Evolutionary conservation across 495 filamentous ascomycete genomes (phyloP), one percentile per base, ranked within the genome.

Genomic region (Annulohypoxylon moriforme): DNA sequence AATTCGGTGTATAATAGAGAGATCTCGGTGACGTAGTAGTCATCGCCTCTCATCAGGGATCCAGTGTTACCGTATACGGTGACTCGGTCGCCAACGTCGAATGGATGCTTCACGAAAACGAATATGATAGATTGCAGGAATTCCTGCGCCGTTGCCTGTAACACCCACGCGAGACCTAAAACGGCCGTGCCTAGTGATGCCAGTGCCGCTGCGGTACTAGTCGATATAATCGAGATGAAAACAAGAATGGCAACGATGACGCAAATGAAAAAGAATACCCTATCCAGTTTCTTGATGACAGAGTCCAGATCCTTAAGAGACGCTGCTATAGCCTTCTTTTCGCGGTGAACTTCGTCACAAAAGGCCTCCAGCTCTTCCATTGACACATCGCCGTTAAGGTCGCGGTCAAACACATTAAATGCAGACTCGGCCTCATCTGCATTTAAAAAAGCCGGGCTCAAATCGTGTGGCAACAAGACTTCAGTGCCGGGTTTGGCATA

Each of bases 61-160:
- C 95, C 96, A 0, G 95, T 90, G 76, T 96, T 97, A 47, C 94
- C 94, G 73, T 97, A 97, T 31, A 98, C 86, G 18, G 92, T 92
- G 2, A 98, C 93, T 60, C 95, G 89, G 79, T 98, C 95, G 68
- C 95, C 95, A 13, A 98, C 96, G 78, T 98, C 96, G 72, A 98
- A 98, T 4, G 95, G 95, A 78, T 98, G 95, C 83, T 98, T 98
- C 76, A 98, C 92, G 73, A 98, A 97, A 66, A 98, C 94, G 74
- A 98, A 98, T 69, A 97, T 91, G 70, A 95, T 86, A 1, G 93
- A 96, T 75, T 96, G 83, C 1, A 98, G 85, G 69, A 98, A 97
- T 73, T 98, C 96, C 76, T 97, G 94, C 0, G 95, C 95, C 0
- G 96, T 98, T 1, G 91, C 91, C 36, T 93, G 91, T 75, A 98